Evolutionary conservation across 2,329 filamentous ascomycete species (phyloP), one percentile per base, ranked within the genome.

Genomic region (Neoarthrinium moseri): DNA sequence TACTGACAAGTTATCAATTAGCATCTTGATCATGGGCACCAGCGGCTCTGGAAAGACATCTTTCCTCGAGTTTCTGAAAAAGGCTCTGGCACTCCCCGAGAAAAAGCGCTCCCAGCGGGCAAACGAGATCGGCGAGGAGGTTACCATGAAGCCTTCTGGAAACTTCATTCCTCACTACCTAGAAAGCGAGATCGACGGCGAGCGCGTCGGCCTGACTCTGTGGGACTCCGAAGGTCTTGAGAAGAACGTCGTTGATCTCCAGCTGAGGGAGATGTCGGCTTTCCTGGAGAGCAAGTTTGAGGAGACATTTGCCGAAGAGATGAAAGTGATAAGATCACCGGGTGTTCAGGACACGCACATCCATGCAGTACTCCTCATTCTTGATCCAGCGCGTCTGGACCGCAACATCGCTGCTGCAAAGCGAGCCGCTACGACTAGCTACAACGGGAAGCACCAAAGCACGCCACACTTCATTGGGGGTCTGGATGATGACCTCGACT

Each of bases 271-370:
- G 64, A 91, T 97, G 75, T 86, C 87, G 26, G 80, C 86, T 7
- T 99, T 99, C 71, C 75, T 99, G 49, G 94, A 99, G 74, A 92
- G 87, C 74, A 97, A 97, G 68, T 99, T 99, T 57, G 92, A 99
- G 66, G 94, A 99, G 61, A 97, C 94, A 0, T 95, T 99, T 64
- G 83, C 83, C 39, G 94, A 99, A 70, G 94, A 99, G 73, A 95
- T 95, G 80, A 97, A 96, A 74, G 91, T 99, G 37, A 78, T 96
- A 51, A 87, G 94, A 59, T 91, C 91, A 43, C 92, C 94, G 21
- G 92, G 91, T 46, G 87, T 89, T 53, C 89, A 91, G 64, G 94
- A 99, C 72, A 96, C 92, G 41, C 94, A 99, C 66, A 96, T 99
- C 54, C 94, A 99, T 65, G 95, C 90, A 55, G 91, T 91, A 45